Evolutionary conservation across 2,329 filamentous ascomycete species (phyloP).

Genomic region (Colletotrichum sidae): DNA sequence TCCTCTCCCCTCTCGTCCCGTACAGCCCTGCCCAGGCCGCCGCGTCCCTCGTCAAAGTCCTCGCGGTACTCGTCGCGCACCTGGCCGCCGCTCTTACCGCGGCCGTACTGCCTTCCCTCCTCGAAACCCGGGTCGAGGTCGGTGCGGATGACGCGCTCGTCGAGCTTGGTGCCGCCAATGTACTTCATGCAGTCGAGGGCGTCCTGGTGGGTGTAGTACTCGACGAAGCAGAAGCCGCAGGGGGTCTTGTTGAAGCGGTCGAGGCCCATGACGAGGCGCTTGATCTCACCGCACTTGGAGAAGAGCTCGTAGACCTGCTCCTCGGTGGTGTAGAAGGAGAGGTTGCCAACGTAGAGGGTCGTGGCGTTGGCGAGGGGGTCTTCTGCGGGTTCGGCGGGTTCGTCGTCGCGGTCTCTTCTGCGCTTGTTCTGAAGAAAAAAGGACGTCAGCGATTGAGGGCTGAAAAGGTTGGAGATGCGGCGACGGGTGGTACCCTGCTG

Average conservation of each 20-base stretch:
- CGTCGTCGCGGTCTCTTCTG: conserved; percentile 68
- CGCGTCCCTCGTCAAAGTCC: conserved; percentile 94
- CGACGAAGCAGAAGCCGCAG: conserved; percentile 99
- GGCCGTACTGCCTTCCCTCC: conserved; percentile 94
- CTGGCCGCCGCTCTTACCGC: conserved; percentile 95
- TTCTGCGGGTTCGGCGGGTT: conserved; percentile 66
- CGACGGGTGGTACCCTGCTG: conserved; percentile 74
- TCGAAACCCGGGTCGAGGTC: conserved; percentile 96
- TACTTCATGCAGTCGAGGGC: conserved; percentile 99
- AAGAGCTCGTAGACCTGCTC: conserved; percentile 99
- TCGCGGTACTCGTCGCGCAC: conserved; percentile 98
- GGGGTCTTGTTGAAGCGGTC: conserved; percentile 98
- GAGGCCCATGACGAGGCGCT: conserved; percentile 96
- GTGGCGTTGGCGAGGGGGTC: conserved; percentile 89
- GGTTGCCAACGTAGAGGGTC: conserved; percentile 96
- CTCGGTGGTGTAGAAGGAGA: conserved; percentile 99
- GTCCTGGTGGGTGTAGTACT: conserved; percentile 98
- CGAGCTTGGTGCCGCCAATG: conserved; percentile 95
- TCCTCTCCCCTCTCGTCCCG: conserved; percentile 53
- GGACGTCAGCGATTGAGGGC: neutral
- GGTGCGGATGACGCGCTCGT: conserved; percentile 95
- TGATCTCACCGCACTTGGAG: conserved; percentile 96
- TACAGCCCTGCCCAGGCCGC: conserved; percentile 85
- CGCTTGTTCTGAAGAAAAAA: conserved; percentile 72
- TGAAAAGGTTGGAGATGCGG: conserved; percentile 1